phyloP scores from a whole-genome alignment of 768 basidiomycete species.

The Tricholoma sp. region DNA sequence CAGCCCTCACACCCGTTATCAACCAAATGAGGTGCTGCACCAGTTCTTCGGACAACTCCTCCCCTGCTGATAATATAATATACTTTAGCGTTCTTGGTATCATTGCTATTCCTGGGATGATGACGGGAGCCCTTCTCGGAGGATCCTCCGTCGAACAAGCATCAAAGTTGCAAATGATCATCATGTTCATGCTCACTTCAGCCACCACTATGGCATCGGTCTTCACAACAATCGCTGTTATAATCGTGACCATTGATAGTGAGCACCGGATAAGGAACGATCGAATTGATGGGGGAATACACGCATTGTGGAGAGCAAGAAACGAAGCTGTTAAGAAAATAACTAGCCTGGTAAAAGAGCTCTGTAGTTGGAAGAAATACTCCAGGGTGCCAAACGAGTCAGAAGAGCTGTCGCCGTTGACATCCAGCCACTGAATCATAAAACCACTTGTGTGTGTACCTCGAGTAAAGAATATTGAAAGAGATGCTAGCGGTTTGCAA shows the following conservation, averaged over 20 bases:
- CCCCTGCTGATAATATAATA: neutral
- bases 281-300: constrained; percentile 42
- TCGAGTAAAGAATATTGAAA: too few species aligned
- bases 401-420: neutral
- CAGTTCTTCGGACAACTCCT: neutral
- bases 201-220: constrained; percentile 70
- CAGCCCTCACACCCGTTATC: constrained; percentile 76
- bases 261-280: constrained; percentile 63
- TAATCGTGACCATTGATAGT: constrained; percentile 62
- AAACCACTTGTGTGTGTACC: neutral
- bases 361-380: neutral
- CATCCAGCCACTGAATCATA: neutral
- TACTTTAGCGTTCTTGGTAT: constrained; percentile 62
- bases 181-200: constrained; percentile 91
- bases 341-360: neutral
- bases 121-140: constrained; percentile 88
- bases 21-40: constrained; percentile 75
- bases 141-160: constrained; percentile 83
- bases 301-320: constrained; percentile 19
- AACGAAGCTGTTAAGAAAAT: constrained; percentile 10
- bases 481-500: too few species aligned
- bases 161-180: constrained; percentile 83
- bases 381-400: neutral
- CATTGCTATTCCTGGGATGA: constrained; percentile 84
- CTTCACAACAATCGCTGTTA: constrained; percentile 52